Percentiles rank a stretch among this genome's conserved stretches.
Conservation (phyloP, 2,329 filamentous ascomycete species). For the Apiospora malaysiana region DNA sequence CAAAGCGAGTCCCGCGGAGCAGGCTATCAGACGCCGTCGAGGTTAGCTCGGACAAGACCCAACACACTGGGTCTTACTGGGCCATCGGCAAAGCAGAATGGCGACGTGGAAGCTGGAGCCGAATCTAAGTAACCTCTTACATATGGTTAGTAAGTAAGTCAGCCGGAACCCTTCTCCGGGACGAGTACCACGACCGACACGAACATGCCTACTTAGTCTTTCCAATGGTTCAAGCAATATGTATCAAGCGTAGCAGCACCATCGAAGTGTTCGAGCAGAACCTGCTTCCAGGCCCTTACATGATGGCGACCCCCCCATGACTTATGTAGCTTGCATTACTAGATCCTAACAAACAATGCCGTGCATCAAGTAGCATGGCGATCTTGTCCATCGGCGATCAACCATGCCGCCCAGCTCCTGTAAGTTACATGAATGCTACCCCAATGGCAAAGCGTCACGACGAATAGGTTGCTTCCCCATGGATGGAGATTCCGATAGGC, state of each 20-base stretch:
- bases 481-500: background rate
- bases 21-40: conserved; percentile 13
- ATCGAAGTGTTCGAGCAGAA: background rate
- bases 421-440: background rate
- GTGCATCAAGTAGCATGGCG: background rate
- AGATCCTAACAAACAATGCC: background rate
- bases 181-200: no score
- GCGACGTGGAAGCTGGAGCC: background rate
- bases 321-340: background rate
- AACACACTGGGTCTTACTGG: background rate
- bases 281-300: background rate
- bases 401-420: background rate
- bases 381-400: background rate
- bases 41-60: conserved; percentile 2
- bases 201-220: background rate
- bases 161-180: no score
- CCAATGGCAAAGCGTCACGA: background rate
- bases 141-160: background rate
- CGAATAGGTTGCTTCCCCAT: background rate
- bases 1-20: background rate
- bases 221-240: background rate
- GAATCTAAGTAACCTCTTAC: background rate
- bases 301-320: background rate
- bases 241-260: background rate
- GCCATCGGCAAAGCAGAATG: background rate